These are phyloP conservation scores for Nakataea oryzae DNA, from an alignment of 2,329 filamentous ascomycete genomes.

Conservation along the genomic window DNA sequence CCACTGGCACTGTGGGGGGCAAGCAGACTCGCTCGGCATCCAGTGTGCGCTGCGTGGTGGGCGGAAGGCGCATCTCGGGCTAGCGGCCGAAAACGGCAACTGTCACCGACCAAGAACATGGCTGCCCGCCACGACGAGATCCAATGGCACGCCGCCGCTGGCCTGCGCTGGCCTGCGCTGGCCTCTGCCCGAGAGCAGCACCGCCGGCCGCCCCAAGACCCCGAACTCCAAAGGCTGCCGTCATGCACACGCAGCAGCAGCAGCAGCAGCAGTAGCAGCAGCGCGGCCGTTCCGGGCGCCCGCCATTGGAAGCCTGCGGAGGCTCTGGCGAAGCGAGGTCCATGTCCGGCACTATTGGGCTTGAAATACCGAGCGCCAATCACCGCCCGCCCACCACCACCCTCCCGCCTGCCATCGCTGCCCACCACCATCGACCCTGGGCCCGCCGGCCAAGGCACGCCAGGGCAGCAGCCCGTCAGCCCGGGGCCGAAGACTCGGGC, in stretches of 20 bases:
- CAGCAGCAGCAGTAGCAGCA: too few relatives aligned
- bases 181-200: not conserved
- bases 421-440: not conserved
- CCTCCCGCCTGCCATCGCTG: not conserved
- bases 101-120: not conserved
- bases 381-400: not conserved
- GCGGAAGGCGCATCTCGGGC: too few relatives aligned
- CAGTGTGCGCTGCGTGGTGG: too few relatives aligned
- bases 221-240: not conserved
- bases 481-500: not conserved
- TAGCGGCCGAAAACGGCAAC: not conserved
- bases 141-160: not conserved
- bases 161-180: too few relatives aligned
- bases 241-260: too few relatives aligned
- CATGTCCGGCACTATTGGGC: slow-evolving; percentile 1
- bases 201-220: not conserved
- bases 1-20: not conserved
- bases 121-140: not conserved
- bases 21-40: too few relatives aligned
- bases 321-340: not conserved
- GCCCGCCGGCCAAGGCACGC: not conserved
- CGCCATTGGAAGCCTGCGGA: not conserved
- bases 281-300: not conserved
- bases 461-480: not conserved
- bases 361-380: slow-evolving; percentile 2